A percentile compares a stretch with the other conserved stretches of the same genome.
Evolutionary conservation across 768 basidiomycete genomes (phyloP).

Genomic region (Mycena maculata): DNA sequence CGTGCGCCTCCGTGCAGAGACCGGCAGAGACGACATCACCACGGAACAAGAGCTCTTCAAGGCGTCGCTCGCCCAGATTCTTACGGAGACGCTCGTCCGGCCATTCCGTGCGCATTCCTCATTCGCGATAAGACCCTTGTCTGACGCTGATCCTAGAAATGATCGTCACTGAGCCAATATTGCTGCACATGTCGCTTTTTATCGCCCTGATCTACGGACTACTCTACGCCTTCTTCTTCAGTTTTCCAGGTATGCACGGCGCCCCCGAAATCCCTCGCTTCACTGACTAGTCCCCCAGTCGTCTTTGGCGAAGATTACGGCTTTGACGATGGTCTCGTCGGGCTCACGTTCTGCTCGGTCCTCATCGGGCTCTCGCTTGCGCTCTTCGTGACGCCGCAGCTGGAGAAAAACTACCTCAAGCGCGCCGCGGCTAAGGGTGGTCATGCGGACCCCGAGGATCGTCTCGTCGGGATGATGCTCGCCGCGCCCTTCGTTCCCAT

Average conservation of each 20-base stretch:
- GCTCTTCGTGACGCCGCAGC: constrained; percentile 46
- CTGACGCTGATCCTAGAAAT: constrained; percentile 39
- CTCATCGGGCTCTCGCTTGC: constrained; percentile 51
- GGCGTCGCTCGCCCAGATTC: constrained; percentile 47
- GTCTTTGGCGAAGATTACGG: constrained; percentile 50
- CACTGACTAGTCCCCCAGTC: constrained; percentile 42
- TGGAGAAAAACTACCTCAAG: constrained; percentile 48
- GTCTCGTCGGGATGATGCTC: constrained; percentile 52
- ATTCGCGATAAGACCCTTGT: neutral
- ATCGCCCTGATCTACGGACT: constrained; percentile 57
- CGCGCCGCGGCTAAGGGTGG: constrained; percentile 49
- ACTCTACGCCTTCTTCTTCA: constrained; percentile 31
- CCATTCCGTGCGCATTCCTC: constrained; percentile 48
- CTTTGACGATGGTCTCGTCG: constrained; percentile 51
- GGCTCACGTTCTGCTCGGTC: constrained; percentile 54
- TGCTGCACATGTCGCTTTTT: constrained; percentile 58
- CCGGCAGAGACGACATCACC: constrained; percentile 47
- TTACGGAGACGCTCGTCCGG: constrained; percentile 53
- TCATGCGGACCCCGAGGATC: constrained; percentile 55
- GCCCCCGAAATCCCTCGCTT: constrained; percentile 36
- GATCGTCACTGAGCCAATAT: constrained; percentile 58
- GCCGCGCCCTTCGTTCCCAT: constrained; percentile 47
- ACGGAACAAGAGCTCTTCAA: constrained; percentile 57
- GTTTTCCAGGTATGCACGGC: constrained; percentile 48
- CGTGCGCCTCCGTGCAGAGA: constrained; percentile 49